Percentiles rank a stretch among this genome's conserved stretches.
Conservation (phyloP, 495 filamentous ascomycete genomes). For the Hyaloscypha hepaticicola region DNA sequence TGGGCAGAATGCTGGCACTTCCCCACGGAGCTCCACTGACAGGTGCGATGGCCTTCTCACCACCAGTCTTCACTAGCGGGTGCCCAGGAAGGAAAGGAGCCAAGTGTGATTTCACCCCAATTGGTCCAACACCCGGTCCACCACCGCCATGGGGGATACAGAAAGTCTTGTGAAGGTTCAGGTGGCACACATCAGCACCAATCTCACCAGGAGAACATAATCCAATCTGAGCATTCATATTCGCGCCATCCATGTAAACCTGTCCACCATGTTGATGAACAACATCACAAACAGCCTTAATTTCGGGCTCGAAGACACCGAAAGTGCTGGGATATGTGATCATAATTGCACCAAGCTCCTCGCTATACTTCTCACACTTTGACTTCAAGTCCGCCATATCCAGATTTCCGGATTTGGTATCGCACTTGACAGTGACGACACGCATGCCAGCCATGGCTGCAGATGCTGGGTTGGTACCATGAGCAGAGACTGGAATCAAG, state of each 20-base stretch:
- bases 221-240: constrained; percentile 99
- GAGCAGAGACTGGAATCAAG: constrained; percentile 93
- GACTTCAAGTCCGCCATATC: constrained; percentile 82
- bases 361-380: constrained; percentile 85
- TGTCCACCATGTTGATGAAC: constrained; percentile 90
- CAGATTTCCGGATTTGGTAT: constrained; percentile 83
- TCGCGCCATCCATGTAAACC: constrained; percentile 99
- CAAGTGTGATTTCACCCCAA: constrained; percentile 86
- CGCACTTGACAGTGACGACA: constrained; percentile 91
- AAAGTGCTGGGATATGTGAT: constrained; percentile 98
- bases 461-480: constrained; percentile 96
- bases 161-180: constrained; percentile 99
- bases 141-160: constrained; percentile 98
- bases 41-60: constrained; percentile 61
- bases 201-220: constrained; percentile 97
- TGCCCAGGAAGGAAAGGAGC: constrained; percentile 77
- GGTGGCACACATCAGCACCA: constrained; percentile 95
- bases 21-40: constrained; percentile 89
- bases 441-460: constrained; percentile 98
- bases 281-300: constrained; percentile 82
- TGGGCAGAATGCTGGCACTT: constrained; percentile 90
- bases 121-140: constrained; percentile 92
- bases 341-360: constrained; percentile 93
- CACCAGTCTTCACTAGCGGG: constrained; percentile 62
- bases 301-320: constrained; percentile 89